Evolutionary conservation across 192 early-diverging fungal genomes (phyloP), one percentile per base, ranked within the genome.

Genomic region (Umbelopsis sp.): DNA sequence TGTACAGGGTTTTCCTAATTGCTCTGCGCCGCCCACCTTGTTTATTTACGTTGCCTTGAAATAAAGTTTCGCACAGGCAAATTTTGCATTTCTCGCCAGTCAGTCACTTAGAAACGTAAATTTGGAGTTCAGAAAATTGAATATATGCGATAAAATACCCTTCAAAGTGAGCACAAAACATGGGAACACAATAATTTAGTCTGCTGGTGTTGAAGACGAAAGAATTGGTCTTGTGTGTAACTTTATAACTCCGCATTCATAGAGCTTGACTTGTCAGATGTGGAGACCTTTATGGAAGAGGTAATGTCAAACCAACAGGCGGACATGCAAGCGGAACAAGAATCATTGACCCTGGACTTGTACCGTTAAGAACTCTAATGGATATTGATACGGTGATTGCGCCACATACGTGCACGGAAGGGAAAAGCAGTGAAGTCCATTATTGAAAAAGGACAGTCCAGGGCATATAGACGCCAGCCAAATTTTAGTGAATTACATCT

Each of bases 21-120:
- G 59, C 29, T 65, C 59, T 65, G 59, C 59, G 59, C 29, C n/a
- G 29, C 29, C 24, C 59, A 65, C 59, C 59, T 65, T 65, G 59
- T 65, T 29, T 65, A 65, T 65, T 65, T 65, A 65, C 59, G 59
- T 38, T 65, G 59, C 59, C 59, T 65, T 65, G 49, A 51, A 65
- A 31, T 65, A 17, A 65, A 65, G 36, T 65, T 65, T 65, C 59
- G 29, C 59, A 65, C 59, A 65, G 24, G 14, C 24, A 31, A 22
- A 17, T 65, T 31, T 65, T 65, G 59, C 36, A 65, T 65, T 65
- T 65, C 29, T 65, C 59, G 59, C 29, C 59, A 65, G 59, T 65
- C 59, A 38, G 49, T 51, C 49, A 51, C 59, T 65, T 38, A 31
- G 14, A 65, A 65, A 65, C 24, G 59, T 65, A 65, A 29, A 65